A percentile compares a stretch with the other conserved stretches of the same genome.
Conservation (phyloP, 768 basidiomycete genomes). For the Kondoa subrosea region DNA sequence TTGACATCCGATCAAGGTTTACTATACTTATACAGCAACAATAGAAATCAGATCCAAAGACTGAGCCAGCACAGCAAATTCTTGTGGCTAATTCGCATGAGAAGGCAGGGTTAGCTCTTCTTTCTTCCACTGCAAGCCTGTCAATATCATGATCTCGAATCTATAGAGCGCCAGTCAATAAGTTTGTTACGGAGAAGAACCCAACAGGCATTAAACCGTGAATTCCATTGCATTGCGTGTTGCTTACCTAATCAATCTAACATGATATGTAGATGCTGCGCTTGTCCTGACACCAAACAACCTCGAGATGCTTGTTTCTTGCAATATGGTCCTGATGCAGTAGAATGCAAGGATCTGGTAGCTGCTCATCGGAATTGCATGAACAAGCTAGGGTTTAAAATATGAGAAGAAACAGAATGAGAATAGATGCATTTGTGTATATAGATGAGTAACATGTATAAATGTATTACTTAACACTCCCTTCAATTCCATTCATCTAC, state of each 20-base stretch:
- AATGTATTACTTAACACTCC: background rate
- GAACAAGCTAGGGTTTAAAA: constrained; percentile 72
- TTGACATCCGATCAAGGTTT: too few relatives aligned
- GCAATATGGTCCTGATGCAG: constrained; percentile 35
- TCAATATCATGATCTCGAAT: background rate
- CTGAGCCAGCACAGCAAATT: background rate
- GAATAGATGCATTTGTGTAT: too few relatives aligned
- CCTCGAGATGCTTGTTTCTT: constrained; percentile 91
- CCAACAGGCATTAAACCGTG: constrained; percentile 91
- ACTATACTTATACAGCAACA: too few relatives aligned
- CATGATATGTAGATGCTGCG: constrained; percentile 83
- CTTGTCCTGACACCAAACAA: constrained; percentile 82
- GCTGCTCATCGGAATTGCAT: constrained; percentile 76
- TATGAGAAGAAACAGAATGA: constrained; percentile 27
- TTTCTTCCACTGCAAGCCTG: too few relatives aligned
- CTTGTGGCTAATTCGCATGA: background rate
- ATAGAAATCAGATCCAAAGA: too few relatives aligned
- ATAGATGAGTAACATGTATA: too few relatives aligned
- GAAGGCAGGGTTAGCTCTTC: too few relatives aligned
- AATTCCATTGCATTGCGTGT: constrained; percentile 29
- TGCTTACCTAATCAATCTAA: background rate
- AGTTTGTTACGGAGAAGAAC: constrained; percentile 37
- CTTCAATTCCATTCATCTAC: background rate
- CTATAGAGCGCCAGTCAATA: background rate
- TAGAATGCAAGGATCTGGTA: constrained; percentile 63